Conservation (phyloP, 2,329 filamentous ascomycete species). For the Plenodomus biglobosus region DNA sequence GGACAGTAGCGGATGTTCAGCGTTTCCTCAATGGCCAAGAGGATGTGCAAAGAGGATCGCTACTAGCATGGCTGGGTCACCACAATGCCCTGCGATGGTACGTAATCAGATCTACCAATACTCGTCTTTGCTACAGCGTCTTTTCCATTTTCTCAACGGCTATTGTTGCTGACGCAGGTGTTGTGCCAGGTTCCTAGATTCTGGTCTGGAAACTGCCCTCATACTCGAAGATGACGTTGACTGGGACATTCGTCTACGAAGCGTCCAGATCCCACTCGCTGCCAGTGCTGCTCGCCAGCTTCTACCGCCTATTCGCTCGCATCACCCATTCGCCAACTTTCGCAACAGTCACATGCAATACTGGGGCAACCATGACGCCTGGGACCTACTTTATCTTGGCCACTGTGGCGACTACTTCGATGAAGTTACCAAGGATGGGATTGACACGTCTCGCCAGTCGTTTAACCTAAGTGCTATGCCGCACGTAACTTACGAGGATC, state of each 20-base stretch:
- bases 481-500: slow-evolving; percentile 42
- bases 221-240: slow-evolving; percentile 52
- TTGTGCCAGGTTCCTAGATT: slow-evolving; percentile 46
- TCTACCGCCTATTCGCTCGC: slow-evolving; percentile 32
- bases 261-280: slow-evolving; percentile 46
- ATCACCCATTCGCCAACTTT: slow-evolving; percentile 20
- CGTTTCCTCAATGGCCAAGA: slow-evolving; percentile 40
- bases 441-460: slow-evolving; percentile 21
- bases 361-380: slow-evolving; percentile 45
- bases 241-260: slow-evolving; percentile 50
- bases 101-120: background rate
- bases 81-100: slow-evolving; percentile 47
- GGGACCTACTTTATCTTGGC: slow-evolving; percentile 50
- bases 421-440: slow-evolving; percentile 36
- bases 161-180: slow-evolving; percentile 3
- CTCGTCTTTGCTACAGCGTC: slow-evolving; percentile 10
- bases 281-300: slow-evolving; percentile 45
- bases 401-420: slow-evolving; percentile 50
- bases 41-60: slow-evolving; percentile 44
- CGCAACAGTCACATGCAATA: slow-evolving; percentile 37
- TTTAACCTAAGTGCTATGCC: slow-evolving; percentile 39
- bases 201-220: slow-evolving; percentile 46
- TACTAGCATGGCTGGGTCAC: slow-evolving; percentile 50
- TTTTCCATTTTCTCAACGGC: slow-evolving; percentile 8
- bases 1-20: slow-evolving; percentile 47